Evolutionary conservation across 371 early-diverging fungal species (phyloP).

Genomic region (Batkoa obscura): DNA sequence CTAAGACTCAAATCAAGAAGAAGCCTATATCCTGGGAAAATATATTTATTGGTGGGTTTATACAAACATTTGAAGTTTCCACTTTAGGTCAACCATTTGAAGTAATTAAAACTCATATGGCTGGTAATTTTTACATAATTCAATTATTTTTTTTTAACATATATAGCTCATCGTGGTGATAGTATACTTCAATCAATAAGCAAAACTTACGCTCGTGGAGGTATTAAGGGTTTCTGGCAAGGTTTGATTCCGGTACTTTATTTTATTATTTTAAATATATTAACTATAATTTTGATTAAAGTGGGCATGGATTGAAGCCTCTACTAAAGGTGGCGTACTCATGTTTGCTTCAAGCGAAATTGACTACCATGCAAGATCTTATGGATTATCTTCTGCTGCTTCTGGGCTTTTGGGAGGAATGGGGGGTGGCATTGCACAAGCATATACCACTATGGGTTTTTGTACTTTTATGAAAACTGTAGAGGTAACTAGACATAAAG

Average conservation of each 20-base stretch:
- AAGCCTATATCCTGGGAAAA: conserved; percentile 12
- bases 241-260: conserved; percentile 31
- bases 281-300: not conserved
- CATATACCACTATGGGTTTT: conserved; percentile 95
- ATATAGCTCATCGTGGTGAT: conserved; percentile 54
- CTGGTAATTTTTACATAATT: conserved; percentile 10
- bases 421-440: conserved; percentile 78
- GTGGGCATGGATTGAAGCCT: conserved; percentile 89
- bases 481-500: conserved; percentile 90
- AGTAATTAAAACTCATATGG: conserved; percentile 74
- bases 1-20: conserved; percentile 5
- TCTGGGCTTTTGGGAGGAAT: conserved; percentile 85
- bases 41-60: conserved; percentile 10
- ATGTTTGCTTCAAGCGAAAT: conserved; percentile 86
- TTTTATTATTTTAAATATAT: not conserved
- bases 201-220: conserved; percentile 56
- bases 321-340: conserved; percentile 85
- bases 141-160: not conserved
- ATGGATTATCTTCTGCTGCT: conserved; percentile 31
- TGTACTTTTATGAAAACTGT: conserved; percentile 99
- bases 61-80: conserved; percentile 47
- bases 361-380: conserved; percentile 42
- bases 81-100: conserved; percentile 83
- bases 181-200: conserved; percentile 33
- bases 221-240: conserved; percentile 63